Evolutionary conservation across 2,329 filamentous ascomycete species (phyloP).

Genomic region (Elsinoe batatas): DNA sequence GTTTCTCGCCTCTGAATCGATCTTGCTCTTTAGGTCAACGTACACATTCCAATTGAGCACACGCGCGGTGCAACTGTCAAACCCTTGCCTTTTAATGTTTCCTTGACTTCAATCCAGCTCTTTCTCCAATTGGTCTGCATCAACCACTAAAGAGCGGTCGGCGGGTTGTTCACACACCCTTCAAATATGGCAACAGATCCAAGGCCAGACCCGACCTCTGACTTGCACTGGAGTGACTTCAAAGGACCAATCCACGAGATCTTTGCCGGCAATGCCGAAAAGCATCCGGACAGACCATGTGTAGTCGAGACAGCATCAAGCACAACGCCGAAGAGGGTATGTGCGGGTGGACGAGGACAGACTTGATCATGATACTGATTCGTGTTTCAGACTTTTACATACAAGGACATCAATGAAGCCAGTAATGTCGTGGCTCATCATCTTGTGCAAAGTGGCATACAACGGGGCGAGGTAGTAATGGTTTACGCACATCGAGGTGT

Average conservation of each 20-base stretch:
- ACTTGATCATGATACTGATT: neutral
- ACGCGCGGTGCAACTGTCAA: no score
- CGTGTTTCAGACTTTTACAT: constrained; percentile 52
- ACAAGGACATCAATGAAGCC: constrained; percentile 75
- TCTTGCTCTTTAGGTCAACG: no score
- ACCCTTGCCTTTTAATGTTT: no score
- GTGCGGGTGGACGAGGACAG: neutral
- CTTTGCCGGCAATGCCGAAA: constrained; percentile 56
- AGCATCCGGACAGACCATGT: constrained; percentile 58
- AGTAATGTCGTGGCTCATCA: constrained; percentile 74
- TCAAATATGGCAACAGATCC: constrained; percentile 24
- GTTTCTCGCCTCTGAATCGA: neutral
- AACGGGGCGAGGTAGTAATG: constrained; percentile 83
- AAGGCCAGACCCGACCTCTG: constrained; percentile 53
- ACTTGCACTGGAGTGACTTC: constrained; percentile 59
- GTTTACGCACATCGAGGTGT: constrained; percentile 78
- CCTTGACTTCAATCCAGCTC: no score
- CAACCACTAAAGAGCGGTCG: no score
- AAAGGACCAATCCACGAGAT: constrained; percentile 60
- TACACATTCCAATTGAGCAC: no score
- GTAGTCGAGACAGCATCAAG: constrained; percentile 54
- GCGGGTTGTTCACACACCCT: neutral
- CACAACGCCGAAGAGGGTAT: constrained; percentile 27
- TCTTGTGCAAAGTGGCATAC: constrained; percentile 61
- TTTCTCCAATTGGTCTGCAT: no score